Percentiles rank a stretch among this genome's conserved stretches.
Evolutionary conservation across 139 green algal species (phyloP).

Genomic region (Yamagishiella unicocca): DNA sequence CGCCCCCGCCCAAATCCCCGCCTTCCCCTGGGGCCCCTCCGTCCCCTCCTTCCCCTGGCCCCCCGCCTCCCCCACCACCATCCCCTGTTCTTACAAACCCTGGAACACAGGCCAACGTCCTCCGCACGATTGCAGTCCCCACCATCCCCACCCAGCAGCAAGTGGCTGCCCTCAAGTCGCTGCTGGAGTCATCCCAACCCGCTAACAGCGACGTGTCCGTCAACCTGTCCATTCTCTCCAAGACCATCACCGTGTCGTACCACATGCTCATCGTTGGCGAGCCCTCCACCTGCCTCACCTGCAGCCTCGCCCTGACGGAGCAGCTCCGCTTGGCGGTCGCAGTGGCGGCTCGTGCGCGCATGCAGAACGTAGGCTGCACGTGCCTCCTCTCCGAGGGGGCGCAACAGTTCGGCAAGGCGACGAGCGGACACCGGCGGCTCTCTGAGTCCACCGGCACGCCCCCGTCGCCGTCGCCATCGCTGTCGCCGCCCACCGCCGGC

Average conservation of each 20-base stretch:
- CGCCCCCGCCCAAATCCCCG: neutral
- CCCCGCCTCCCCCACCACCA: neutral
- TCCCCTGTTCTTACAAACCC: neutral
- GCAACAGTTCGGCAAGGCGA: neutral
- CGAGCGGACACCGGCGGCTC: neutral
- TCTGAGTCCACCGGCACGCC: neutral
- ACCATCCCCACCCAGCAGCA: conserved; percentile 26
- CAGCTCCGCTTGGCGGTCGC: neutral
- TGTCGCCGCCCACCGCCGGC: neutral
- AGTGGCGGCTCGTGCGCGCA: neutral
- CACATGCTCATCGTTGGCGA: neutral
- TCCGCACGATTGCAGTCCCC: neutral
- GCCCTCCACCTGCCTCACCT: neutral
- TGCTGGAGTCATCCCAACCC: neutral
- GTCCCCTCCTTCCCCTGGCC: neutral
- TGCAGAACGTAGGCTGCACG: neutral
- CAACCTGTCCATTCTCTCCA: neutral
- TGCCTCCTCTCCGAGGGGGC: neutral
- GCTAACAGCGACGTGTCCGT: neutral
- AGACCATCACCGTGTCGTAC: conserved; percentile 29
- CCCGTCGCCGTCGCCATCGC: neutral
- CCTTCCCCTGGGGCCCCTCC: neutral
- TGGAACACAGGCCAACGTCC: neutral
- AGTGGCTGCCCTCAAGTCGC: neutral
- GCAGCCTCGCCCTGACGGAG: neutral